Base-by-base conservation (phyloP, 2,329 filamentous ascomycete genomes). In the Calonectria montana region DNA sequence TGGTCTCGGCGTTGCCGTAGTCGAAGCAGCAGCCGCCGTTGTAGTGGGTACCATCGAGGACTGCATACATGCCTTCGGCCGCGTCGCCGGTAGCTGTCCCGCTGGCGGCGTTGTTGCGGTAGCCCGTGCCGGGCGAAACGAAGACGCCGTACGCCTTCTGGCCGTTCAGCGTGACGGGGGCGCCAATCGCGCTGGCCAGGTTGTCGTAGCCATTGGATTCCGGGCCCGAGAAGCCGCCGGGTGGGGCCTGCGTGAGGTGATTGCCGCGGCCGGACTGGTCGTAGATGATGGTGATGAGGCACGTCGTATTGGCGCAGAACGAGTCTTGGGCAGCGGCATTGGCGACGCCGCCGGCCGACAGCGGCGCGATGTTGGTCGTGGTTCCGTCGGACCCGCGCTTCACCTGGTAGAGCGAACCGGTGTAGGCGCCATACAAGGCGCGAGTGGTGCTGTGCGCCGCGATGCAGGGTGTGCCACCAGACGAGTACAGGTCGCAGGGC, bases 381-480 rank as follows among this genome's bases (percentile, higher is more conserved):
- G 66, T 39, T 21, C 55, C 43, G 77, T 90, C 81, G 2, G 89
- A 91, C 63, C 82, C 87, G 57, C 91, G 90, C 67, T 85, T 84
- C 2, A 92, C 86, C 74, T 92, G 89, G 80, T 93, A 92, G 1
- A 92, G 87, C 0, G 88, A 63, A 4, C 89, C 88, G 9, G 65
- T 83, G 82, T 83, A 92, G 64, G 84, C 76, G 75, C 81, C 86
- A 81, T 92, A 92, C 8, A 93, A 80, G 18, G 90, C 89, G 4
- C 91, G 88, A 69, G 91, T 92, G n/a, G 90, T 92, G 79, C 89
- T 89, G 78, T 92, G 91, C 0, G 91, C 91, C 0, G 91, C 91
- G 13, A 92, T 82, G 75, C 91, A 93, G n/a, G 90, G 89, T 1
- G 89, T 91, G 63, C 86, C 86, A 0, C 89, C 90, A 0, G 86